Evolutionary conservation across 2,329 filamentous ascomycete species (phyloP), one percentile per base, ranked within the genome.

Genomic region (Alternaria rosae): DNA sequence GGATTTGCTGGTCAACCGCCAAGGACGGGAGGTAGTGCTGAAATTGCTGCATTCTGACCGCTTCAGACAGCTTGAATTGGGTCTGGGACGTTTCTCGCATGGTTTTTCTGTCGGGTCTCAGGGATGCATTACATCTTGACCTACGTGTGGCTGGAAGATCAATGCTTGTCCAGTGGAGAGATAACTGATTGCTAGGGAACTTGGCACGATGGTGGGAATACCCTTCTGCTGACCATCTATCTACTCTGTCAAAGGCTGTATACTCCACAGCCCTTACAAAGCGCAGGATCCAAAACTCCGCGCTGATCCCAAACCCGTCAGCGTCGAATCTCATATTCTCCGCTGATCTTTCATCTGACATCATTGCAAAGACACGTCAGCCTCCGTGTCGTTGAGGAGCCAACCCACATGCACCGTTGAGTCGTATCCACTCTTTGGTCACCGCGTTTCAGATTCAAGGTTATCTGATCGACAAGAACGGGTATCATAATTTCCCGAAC

Each of bases 381-480:
- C 48, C 43, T 53, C 21, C 28, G 11, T 21, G 23, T 25, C 28
- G 30, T 51, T 60, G 52, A 44, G 28, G 47, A 50, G 35, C 17
- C 44, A 50, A 32, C 32, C 20, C 26, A 17, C 12, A 38, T 44
- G 44, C 25, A 60, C 30, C 26, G 35, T 50, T 51, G 52, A 57
- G 53, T 54, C 28, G 38, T 38, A 20, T 50, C 57, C 52, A 57
- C 38, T 43, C 26, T 23, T 35, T 28, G 38, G 23, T 41, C 45
- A 42, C 44, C 17, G 35, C 30, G 57, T 60, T 60, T 60, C 57
- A 60, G 52, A 60, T 56, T 28, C 54, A 17, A 28, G 21, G 32
- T 56, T 54, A 56, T 38, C 21, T 35, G 44, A 60, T 60, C 57
- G 54, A 45, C 44, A 44, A 54, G 26, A 56, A 54, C 53, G 44